These are phyloP conservation scores for Diplogelasinospora grovesii DNA, from an alignment of 495 filamentous ascomycete genomes.

Conservation along the genomic window DNA sequence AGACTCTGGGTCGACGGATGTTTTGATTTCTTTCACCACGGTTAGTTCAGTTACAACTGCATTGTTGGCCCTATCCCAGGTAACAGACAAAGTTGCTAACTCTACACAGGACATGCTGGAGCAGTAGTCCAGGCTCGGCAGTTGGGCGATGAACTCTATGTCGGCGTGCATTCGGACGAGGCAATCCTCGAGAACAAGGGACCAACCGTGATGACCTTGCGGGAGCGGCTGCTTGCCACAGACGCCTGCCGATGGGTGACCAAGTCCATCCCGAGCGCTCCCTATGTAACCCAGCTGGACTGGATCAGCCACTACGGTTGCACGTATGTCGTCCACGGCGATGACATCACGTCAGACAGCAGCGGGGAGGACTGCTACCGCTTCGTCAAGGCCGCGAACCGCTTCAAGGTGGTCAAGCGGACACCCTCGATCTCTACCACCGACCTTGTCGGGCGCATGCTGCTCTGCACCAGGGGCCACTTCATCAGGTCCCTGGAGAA, in stretches of 20 bases:
- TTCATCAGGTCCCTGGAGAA: constrained; percentile 71
- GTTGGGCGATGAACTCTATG: constrained; percentile 77
- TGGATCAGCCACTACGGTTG: constrained; percentile 96
- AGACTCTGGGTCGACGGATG: constrained; percentile 97
- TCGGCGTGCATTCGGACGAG: constrained; percentile 92
- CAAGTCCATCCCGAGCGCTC: constrained; percentile 71
- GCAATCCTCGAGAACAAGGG: constrained; percentile 95
- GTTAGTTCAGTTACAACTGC: constrained; percentile 38
- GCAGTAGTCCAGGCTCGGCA: constrained; percentile 76
- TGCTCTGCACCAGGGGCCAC: constrained; percentile 83
- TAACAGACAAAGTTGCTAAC: background rate
- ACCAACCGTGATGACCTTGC: constrained; percentile 90
- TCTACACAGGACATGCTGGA: constrained; percentile 72
- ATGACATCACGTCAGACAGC: constrained; percentile 93
- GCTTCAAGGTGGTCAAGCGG: constrained; percentile 92
- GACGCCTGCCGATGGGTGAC: constrained; percentile 95
- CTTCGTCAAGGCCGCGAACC: constrained; percentile 83
- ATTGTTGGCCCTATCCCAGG: background rate
- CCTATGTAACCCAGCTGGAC: constrained; percentile 87
- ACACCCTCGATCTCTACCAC: constrained; percentile 96
- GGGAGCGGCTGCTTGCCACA: constrained; percentile 81
- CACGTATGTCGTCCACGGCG: constrained; percentile 90
- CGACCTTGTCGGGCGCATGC: constrained; percentile 93
- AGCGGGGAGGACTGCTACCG: constrained; percentile 93
- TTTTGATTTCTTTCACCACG: constrained; percentile 98